A percentile compares a stretch with the other conserved stretches of the same genome.
These are phyloP conservation scores for Cladobotryum mycophilum DNA, from an alignment of 2,329 filamentous ascomycete species.

Conservation along the genomic window DNA sequence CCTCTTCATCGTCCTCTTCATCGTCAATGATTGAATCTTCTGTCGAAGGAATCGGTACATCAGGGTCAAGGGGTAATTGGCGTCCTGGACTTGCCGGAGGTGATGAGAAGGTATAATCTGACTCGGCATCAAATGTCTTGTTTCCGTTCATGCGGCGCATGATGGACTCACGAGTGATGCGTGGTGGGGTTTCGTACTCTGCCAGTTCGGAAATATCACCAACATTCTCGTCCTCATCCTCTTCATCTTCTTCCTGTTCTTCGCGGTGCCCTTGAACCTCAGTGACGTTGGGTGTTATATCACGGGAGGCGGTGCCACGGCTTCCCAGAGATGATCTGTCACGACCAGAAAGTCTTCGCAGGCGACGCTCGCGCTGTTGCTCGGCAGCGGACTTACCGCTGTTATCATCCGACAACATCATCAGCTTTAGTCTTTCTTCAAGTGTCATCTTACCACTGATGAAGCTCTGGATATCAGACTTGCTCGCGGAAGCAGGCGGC, in stretches of 20 bases:
- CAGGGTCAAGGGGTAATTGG: conserved; percentile 65
- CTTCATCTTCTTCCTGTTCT: conserved; percentile 52
- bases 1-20: conserved; percentile 36
- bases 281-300: conserved; percentile 1
- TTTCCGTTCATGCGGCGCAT: conserved; percentile 75
- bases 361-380: conserved; percentile 61
- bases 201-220: conserved; percentile 55
- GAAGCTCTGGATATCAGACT: conserved; percentile 72
- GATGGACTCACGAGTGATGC: conserved; percentile 91
- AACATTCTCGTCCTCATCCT: conserved; percentile 49
- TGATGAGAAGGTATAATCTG: conserved; percentile 59
- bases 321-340: conserved; percentile 29
- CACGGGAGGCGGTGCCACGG: conserved; percentile 10
- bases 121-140: conserved; percentile 48
- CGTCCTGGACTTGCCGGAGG: conserved; percentile 53
- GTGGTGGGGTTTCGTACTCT: conserved; percentile 62
- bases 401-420: conserved; percentile 73
- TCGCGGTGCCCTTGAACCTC: conserved; percentile 45
- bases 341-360: conserved; percentile 54
- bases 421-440: conserved; percentile 77
- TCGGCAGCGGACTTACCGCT: conserved; percentile 53
- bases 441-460: conserved; percentile 71
- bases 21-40: conserved; percentile 60
- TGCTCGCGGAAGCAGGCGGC: conserved; percentile 61
- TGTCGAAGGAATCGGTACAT: conserved; percentile 81